Evolutionary conservation across 768 basidiomycete species (phyloP), one percentile per base, ranked within the genome.

Genomic region (Naganishia kalamii): DNA sequence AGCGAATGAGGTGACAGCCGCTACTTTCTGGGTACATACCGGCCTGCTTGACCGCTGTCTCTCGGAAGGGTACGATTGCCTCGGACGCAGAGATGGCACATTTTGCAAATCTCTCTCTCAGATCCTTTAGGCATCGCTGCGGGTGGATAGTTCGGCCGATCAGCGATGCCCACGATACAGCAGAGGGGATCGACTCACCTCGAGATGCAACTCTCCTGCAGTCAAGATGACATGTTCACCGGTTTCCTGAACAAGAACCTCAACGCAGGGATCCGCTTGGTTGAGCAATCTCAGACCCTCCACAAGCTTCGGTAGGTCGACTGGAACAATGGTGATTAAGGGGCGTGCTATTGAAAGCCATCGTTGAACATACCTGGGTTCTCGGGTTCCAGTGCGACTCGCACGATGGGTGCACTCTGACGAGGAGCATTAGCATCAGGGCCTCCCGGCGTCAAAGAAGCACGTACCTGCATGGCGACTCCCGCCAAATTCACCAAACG

Each of bases 221-320:
- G 90, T 90, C 66, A 97, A 79, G 68, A 99, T 96, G 63, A 99
- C 96, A 76, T 96, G 88, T 76, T 99, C 96, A 33, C 96, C 96
- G 0, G 93, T 96, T 71, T 90, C 85, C 78, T 98, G 96, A 70
- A 97, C 92, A 76, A 97, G 92, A 0, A 90, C 93, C 75, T 98
- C 92, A 4, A 94, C 93, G 69, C 92, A 98, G 0, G 96, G 94
- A 80, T 98, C 96, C 4, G 92, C 88, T 74, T 97, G 93, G 70
- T 87, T 88, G 35, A 99, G 84, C 13, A 98, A 81, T 69, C 88
- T 89, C 62, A 99, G 80, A 0, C 96, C 96, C 40, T 83, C 83
- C 48, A 98, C 83, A 25, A 99, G 82, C 75, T 90, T 92, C 1
- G 86, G 87, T 85, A 98, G 88, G 73, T 98, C 91, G 7, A 86